A percentile compares a stretch with the other conserved stretches of the same genome.
phyloP scores from a whole-genome alignment of 2,329 filamentous ascomycete genomes.

The Fusarium camptoceras region DNA sequence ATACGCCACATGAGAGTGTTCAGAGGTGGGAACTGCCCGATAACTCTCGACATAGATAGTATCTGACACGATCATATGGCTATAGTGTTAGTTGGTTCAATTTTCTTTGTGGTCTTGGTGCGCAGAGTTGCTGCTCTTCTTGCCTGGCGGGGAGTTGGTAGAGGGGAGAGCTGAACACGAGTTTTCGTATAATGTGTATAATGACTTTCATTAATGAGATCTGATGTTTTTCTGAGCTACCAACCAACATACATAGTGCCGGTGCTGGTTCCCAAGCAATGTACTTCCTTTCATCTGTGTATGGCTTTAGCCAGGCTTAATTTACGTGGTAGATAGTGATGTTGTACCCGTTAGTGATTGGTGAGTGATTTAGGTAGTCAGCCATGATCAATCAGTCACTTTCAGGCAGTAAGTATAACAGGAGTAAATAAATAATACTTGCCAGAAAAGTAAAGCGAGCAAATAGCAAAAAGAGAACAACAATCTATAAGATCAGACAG shows the following conservation, averaged over 20 bases:
- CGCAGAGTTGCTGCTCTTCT: neutral
- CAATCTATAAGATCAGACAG: neutral
- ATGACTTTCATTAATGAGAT: neutral
- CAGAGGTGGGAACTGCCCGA: conserved; percentile 44
- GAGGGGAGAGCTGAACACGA: too few relatives aligned
- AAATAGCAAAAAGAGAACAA: neutral
- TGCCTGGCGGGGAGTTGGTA: neutral
- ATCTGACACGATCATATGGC: fast-evolving
- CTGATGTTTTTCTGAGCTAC: neutral
- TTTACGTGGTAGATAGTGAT: neutral
- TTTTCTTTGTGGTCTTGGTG: neutral
- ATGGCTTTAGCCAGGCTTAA: neutral
- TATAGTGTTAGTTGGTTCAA: too few relatives aligned
- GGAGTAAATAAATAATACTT: too few relatives aligned
- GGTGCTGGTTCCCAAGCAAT: fast-evolving
- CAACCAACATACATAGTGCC: neutral
- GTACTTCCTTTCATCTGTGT: neutral
- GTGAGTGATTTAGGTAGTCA: neutral
- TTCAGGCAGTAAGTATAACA: neutral
- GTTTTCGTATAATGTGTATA: neutral
- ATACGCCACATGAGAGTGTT: conserved; percentile 10
- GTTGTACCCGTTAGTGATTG: neutral
- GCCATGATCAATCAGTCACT: neutral
- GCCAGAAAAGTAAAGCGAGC: neutral
- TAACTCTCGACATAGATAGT: conserved; percentile 28